Percentiles rank a stretch among this genome's conserved stretches.
These are phyloP conservation scores for Entomophthora muscae DNA, from an alignment of 371 early-diverging fungal genomes.

Conservation along the genomic window DNA sequence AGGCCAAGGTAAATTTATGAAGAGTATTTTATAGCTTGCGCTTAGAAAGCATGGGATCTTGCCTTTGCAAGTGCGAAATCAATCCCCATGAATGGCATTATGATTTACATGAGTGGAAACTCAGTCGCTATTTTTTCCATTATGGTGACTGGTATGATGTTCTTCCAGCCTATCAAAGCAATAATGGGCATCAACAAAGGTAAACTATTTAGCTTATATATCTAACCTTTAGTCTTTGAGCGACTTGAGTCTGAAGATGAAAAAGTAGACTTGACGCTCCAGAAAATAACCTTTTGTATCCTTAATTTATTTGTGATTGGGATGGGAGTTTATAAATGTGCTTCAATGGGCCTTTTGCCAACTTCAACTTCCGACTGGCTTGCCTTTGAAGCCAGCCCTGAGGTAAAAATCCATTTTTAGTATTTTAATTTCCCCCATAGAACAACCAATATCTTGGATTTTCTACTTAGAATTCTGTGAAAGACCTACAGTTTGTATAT, in stretches of 20 bases:
- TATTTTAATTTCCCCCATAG: background rate
- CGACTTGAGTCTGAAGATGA: constrained; percentile 32
- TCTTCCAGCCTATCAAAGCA: constrained; percentile 68
- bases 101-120: constrained; percentile 96
- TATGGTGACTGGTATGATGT: constrained; percentile 87
- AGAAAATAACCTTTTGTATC: constrained; percentile 61
- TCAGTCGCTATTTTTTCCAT: constrained; percentile 88
- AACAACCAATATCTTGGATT: background rate
- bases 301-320: constrained; percentile 57
- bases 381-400: constrained; percentile 53
- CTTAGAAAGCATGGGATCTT: constrained; percentile 89
- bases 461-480: too few relatives aligned
- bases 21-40: background rate
- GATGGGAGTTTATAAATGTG: constrained; percentile 79
- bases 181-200: constrained; percentile 51
- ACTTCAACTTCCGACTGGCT: constrained; percentile 91
- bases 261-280: constrained; percentile 35
- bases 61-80: constrained; percentile 80
- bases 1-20: background rate
- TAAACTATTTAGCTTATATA: constrained; percentile 13
- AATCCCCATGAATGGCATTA: constrained; percentile 92
- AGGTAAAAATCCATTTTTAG: background rate
- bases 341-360: constrained; percentile 88
- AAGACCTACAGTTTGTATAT: too few relatives aligned
- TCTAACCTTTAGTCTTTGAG: constrained; percentile 28